Conservation (phyloP, 495 filamentous ascomycete genomes). For the Aspergillus olivimuriae region DNA sequence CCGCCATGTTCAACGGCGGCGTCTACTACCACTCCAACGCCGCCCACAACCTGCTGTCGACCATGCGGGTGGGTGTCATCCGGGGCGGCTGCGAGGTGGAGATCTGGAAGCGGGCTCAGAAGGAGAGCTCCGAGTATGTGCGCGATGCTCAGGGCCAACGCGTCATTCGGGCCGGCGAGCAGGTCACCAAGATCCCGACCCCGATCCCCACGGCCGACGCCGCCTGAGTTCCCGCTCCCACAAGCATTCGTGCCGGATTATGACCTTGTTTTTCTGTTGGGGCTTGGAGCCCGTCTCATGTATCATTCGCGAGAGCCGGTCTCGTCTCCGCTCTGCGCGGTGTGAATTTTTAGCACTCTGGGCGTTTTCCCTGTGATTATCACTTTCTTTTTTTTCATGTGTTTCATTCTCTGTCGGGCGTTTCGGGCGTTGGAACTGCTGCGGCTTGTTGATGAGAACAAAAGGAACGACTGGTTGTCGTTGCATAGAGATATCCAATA, state of each 20-base stretch:
- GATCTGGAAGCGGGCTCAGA: slow-evolving; percentile 95
- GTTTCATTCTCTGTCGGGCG: slow-evolving; percentile 2
- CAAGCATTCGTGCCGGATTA: slow-evolving; percentile 1
- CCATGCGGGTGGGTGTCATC: slow-evolving; percentile 94
- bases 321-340: neutral
- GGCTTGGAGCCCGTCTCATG: neutral
- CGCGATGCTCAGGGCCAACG: slow-evolving; percentile 76
- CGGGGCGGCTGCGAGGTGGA: slow-evolving; percentile 96
- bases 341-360: slow-evolving; percentile 15
- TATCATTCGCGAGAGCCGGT: neutral
- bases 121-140: slow-evolving; percentile 69
- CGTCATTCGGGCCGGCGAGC: slow-evolving; percentile 84
- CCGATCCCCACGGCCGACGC: slow-evolving; percentile 42
- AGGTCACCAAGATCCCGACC: slow-evolving; percentile 73
- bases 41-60: slow-evolving; percentile 93
- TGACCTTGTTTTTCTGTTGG: slow-evolving; percentile 8
- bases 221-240: slow-evolving; percentile 20
- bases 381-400: neutral
- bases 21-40: slow-evolving; percentile 98
- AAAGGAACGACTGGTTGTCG: too few relatives aligned
- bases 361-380: slow-evolving; percentile 8
- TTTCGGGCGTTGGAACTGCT: neutral
- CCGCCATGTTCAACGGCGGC: slow-evolving; percentile 98
- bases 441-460: too few relatives aligned
- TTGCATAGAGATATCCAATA: too few relatives aligned